These are phyloP conservation scores for Neopestalotiopsis sp. DNA, from an alignment of 2,329 filamentous ascomycete species.

Conservation along the genomic window DNA sequence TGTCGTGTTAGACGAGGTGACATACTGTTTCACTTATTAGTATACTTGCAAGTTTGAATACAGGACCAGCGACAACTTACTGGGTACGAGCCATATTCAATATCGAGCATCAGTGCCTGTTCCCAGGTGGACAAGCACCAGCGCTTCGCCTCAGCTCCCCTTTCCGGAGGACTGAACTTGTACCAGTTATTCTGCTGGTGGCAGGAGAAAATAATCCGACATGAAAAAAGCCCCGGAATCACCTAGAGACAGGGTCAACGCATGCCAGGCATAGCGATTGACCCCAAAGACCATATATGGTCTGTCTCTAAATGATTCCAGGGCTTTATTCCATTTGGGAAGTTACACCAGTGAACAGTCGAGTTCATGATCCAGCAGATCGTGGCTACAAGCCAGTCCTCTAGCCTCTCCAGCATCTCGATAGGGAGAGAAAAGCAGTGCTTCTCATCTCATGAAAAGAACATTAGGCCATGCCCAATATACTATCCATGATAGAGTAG, in stretches of 20 bases:
- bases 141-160: background rate
- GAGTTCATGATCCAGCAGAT: constrained; percentile 4
- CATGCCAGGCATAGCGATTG: constrained; percentile 12
- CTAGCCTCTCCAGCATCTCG: background rate
- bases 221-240: constrained; percentile 14
- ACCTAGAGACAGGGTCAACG: constrained; percentile 10
- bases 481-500: background rate
- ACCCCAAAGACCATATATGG: constrained; percentile 2
- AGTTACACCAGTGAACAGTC: background rate
- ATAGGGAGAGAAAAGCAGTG: background rate
- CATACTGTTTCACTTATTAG: constrained; percentile 30
- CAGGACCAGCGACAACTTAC: constrained; percentile 12
- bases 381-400: background rate
- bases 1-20: constrained; percentile 62
- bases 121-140: constrained; percentile 38
- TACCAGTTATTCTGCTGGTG: background rate
- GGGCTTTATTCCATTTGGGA: constrained; percentile 1
- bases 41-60: constrained; percentile 26
- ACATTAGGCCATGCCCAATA: background rate
- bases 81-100: constrained; percentile 66
- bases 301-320: constrained; percentile 13
- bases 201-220: constrained; percentile 5
- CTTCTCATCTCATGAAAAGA: background rate
- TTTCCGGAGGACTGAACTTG: constrained; percentile 6
- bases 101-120: constrained; percentile 64